Evolutionary conservation across 2,329 filamentous ascomycete genomes (phyloP).

Genomic region (Paramyrothecium roridum): DNA sequence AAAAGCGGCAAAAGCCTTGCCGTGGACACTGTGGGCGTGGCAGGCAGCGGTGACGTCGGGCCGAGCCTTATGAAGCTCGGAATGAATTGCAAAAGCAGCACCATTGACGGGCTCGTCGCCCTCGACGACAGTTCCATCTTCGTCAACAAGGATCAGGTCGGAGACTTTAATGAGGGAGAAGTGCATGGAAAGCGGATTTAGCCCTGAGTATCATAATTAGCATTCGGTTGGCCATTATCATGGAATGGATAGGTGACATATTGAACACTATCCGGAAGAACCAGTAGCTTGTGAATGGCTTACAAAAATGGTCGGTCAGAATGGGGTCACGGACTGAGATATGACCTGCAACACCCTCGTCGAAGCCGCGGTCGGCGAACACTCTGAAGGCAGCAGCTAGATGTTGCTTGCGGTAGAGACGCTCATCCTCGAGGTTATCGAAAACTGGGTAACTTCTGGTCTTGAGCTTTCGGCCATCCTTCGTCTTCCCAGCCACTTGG

Average conservation of each 20-base stretch:
- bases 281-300: too few species aligned
- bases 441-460: too few species aligned
- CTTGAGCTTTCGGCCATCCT: too few species aligned
- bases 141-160: slow-evolving; percentile 63
- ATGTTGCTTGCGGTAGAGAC: neutral
- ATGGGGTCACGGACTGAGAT: slow-evolving; percentile 33
- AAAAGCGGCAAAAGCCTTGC: slow-evolving; percentile 57
- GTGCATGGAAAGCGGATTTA: slow-evolving; percentile 40
- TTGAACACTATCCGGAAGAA: too few species aligned
- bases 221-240: too few species aligned
- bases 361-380: slow-evolving; percentile 34
- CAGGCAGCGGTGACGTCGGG: slow-evolving; percentile 56
- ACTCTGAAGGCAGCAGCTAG: neutral
- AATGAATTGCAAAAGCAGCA: slow-evolving; percentile 59
- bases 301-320: slow-evolving; percentile 20
- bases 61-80: slow-evolving; percentile 53
- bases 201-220: too few species aligned
- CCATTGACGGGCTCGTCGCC: slow-evolving; percentile 55
- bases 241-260: too few species aligned
- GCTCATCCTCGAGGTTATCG: too few species aligned
- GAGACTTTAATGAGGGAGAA: slow-evolving; percentile 60
- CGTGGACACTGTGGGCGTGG: slow-evolving; percentile 54
- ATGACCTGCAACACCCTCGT: slow-evolving; percentile 41
- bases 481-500: too few species aligned
- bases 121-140: slow-evolving; percentile 50